Conservation (phyloP, 129 eudicot species). For the Rutidosis leptorrhynchoides region DNA sequence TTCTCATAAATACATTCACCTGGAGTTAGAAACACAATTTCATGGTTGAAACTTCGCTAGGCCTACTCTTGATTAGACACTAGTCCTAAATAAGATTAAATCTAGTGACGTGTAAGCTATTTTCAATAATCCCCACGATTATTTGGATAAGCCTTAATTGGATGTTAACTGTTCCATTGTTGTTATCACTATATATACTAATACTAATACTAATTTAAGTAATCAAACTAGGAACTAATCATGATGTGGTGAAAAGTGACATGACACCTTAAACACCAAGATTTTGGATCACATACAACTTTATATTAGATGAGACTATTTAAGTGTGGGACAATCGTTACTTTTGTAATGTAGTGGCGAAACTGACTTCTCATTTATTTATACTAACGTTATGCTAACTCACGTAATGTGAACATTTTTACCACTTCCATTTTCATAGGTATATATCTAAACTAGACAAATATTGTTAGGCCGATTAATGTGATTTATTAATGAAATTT, state of each 20-base stretch:
- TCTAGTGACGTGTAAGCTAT: background rate
- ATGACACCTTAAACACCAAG: slow-evolving; percentile 9
- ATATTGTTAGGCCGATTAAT: background rate
- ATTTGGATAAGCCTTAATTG: background rate
- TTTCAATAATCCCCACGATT: background rate
- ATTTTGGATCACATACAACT: slow-evolving; percentile 8
- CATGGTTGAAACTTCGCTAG: no score
- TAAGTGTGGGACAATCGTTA: background rate
- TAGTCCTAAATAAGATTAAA: no score
- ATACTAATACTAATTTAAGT: background rate
- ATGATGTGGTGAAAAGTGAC: slow-evolving; percentile 2
- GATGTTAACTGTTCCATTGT: background rate
- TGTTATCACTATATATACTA: background rate
- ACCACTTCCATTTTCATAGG: background rate
- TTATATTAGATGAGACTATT: no score
- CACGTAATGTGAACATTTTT: background rate
- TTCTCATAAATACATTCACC: no score
- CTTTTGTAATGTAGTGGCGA: no score
- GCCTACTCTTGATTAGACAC: no score
- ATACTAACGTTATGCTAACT: background rate
- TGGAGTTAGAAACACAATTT: no score
- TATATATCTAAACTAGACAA: background rate
- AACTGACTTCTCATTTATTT: no score
- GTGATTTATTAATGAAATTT: background rate
- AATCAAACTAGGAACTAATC: background rate